Evolutionary conservation across 148 eudicot species (phyloP), one percentile per base, ranked within the genome.

Genomic region (Rhododendron vialii): DNA sequence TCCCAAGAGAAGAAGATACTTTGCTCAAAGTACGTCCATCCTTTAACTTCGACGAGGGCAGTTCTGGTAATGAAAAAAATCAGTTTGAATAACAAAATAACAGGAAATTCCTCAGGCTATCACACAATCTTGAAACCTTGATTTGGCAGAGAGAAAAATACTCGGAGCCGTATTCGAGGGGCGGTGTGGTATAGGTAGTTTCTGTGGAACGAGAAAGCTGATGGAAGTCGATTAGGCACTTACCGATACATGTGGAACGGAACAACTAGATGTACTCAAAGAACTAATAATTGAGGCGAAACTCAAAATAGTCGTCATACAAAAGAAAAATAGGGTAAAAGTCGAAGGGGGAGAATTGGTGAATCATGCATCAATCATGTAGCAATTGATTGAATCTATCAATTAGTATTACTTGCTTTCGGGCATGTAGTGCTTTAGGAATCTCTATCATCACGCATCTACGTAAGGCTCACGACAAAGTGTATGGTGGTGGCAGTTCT

Each of bases 11-110:
- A 83, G 86, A 47, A 75, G 82, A 86, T 89, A 55, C 89, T 90
- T 90, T 86, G 91, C 88, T 88, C 89, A 90, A 90, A 90, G 91
- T 82, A 82, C 22, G 22, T 55, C 61, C 61, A 15, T 55, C 61
- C 61, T 55, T 55, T 5, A 55, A 55, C 61, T 55, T 55, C 6
- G 61, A 55, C 22, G 17, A 55, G 61, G 61, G 22, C 61, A 53
- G 18, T 55, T 55, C 24, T 55, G 61, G 61, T 18, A 55, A 15
- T 55, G 36, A 48, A 61, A 28, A 6, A 80, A 47, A 61, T 73
- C 73, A 65, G 30, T 65, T 63, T 63, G 71, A 24, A 63, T 63
- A 24, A 24, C 71, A 24, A 63, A 63, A 24, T 63, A n/a, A 63
- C 30, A 24, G 26, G 61, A 55, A 55, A 55, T 55, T 55, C 22